A percentile compares a stretch with the other conserved stretches of the same genome.
phyloP scores from a whole-genome alignment of 2,329 filamentous ascomycete species.

The Metarhizium rileyi region DNA sequence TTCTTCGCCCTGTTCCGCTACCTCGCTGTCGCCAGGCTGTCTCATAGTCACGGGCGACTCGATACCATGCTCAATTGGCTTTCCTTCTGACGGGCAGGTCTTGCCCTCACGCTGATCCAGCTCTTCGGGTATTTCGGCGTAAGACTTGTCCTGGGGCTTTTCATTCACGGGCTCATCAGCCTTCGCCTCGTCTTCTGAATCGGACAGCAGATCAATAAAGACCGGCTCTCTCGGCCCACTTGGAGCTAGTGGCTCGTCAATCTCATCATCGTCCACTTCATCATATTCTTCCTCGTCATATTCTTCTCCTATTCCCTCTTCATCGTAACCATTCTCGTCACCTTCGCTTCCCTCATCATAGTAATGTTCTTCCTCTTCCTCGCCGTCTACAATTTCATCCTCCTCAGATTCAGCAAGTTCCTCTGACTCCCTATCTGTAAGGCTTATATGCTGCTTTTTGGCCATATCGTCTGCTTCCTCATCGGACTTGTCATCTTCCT shows the following conservation, averaged over 20 bases:
- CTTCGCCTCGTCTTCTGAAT: constrained; percentile 35
- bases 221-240: constrained; percentile 24
- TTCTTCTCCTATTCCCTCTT: constrained; percentile 5
- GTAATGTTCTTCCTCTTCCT: constrained; percentile 14
- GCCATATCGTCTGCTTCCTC: background rate
- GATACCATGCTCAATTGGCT: background rate
- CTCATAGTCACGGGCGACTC: background rate
- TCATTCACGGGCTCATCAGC: constrained; percentile 1
- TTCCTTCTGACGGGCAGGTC: background rate
- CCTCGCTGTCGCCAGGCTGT: background rate
- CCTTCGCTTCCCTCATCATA: constrained; percentile 20
- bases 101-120: constrained; percentile 3
- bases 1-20: background rate
- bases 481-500: constrained; percentile 3
- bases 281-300: constrained; percentile 2
- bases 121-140: background rate
- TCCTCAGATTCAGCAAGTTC: constrained; percentile 13
- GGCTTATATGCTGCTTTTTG: background rate
- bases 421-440: background rate
- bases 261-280: constrained; percentile 2
- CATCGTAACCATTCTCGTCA: constrained; percentile 2
- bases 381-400: constrained; percentile 15
- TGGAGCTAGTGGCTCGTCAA: constrained; percentile 4
- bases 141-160: background rate
- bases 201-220: constrained; percentile 37